Base-by-base conservation (phyloP, 1,284 basidiomycete genomes). In the Cryptococcus sp. region DNA sequence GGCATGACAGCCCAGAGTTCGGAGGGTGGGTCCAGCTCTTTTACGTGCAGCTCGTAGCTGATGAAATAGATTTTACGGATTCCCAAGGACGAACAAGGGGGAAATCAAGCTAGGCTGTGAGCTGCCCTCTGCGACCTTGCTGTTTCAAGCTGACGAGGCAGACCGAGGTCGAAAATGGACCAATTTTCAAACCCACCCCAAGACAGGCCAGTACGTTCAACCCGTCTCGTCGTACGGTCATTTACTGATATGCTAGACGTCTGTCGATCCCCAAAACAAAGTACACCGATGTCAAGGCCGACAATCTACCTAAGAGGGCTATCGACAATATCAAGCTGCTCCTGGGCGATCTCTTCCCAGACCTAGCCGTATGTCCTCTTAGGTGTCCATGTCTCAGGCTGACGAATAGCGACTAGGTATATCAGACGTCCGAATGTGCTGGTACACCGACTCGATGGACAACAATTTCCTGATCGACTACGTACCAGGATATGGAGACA, bases 401-500 rank as follows among this genome's bases (percentile, higher is more conserved):
- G 34, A 36, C 18, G 10, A 11, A 22, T 25, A 55, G 51, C 49
- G 42, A 12, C 43, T 64, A 18, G 62, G 62, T 7, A 62, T 62
- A 45, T 53, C 60, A 14, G 57, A 52, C 23, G 62, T 60, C 6
- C 40, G 60, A 12, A 54, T 63, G 53, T 64, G 62, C 51, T 64
- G 62, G 62, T 64, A 64, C 51, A 64, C 62, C 12, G 62, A 64
- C 46, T 52, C 48, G 26, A 25, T 55, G 19, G 59, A 61, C 47
- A 61, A 61, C 47, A 56, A 50, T 5, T 64, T 62, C 24, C 43
- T 58, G 23, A 54, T 62, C 43, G 62, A 62, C 39, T 64, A 58
- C 32, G 60, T 64, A 7, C 62, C 62, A 18, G 56, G 52, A 1
- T 62, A 57, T 45, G 24, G 35, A 19, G 44, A 57, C 14, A 46